Conservation (phyloP, 192 early-diverging fungal genomes). For the Geosiphon pyriformis region DNA sequence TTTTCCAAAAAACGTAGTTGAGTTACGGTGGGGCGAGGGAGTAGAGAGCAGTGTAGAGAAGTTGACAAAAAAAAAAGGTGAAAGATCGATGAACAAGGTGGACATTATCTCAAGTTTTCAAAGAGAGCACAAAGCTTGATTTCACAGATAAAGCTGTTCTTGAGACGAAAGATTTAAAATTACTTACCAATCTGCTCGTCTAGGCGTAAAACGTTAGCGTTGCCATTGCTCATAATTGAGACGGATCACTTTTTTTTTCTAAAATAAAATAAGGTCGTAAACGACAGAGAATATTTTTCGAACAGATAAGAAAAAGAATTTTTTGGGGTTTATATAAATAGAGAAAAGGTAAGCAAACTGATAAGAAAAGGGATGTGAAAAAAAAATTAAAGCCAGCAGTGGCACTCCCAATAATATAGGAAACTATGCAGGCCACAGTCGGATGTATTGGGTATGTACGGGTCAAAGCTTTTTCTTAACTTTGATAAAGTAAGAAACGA, state of each 20-base stretch:
- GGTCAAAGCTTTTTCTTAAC: too few relatives aligned
- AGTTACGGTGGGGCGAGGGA: too few relatives aligned
- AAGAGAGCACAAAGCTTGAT: background rate
- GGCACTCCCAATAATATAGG: too few relatives aligned
- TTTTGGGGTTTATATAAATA: too few relatives aligned
- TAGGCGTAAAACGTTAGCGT: constrained; percentile 48
- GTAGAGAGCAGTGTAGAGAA: too few relatives aligned
- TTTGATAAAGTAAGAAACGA: too few relatives aligned
- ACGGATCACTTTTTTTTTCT: background rate
- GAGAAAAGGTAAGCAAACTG: background rate
- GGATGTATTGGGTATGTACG: too few relatives aligned
- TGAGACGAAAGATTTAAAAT: too few relatives aligned
- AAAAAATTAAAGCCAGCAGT: background rate
- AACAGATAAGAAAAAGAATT: too few relatives aligned
- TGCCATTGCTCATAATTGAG: constrained; percentile 42
- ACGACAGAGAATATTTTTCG: too few relatives aligned
- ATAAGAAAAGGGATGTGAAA: background rate
- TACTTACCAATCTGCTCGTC: constrained; percentile 59
- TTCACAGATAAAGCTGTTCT: background rate
- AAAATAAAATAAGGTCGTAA: background rate
- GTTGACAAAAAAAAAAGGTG: background rate
- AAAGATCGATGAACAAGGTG: background rate
- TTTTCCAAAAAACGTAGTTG: too few relatives aligned
- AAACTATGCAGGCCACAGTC: too few relatives aligned
- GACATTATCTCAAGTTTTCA: background rate